phyloP scores from a whole-genome alignment of 2,329 filamentous ascomycete genomes.

The Teratosphaeria pseudoeucalypti region DNA sequence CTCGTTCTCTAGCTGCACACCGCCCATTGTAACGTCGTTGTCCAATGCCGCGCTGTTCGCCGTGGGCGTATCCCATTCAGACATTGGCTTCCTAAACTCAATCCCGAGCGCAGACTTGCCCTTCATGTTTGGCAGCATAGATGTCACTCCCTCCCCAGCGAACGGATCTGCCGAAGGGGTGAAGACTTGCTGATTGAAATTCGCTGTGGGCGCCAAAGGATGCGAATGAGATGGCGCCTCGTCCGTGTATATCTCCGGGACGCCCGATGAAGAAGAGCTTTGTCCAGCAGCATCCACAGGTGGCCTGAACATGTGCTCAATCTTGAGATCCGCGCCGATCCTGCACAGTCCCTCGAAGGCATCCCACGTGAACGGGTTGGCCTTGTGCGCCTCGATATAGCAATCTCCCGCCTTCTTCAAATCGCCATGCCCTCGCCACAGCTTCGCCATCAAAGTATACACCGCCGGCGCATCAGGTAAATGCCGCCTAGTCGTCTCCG shows the following conservation, averaged over 20 bases:
- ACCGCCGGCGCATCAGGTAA: slow-evolving; percentile 75
- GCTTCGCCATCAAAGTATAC: slow-evolving; percentile 74
- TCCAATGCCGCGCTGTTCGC: slow-evolving; percentile 27
- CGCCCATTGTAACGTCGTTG: slow-evolving; percentile 33
- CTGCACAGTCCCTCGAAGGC: slow-evolving; percentile 84
- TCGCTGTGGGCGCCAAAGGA: slow-evolving; percentile 15
- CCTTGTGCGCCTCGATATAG: slow-evolving; percentile 79
- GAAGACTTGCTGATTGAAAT: slow-evolving; percentile 15
- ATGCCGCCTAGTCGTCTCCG: slow-evolving; percentile 61
- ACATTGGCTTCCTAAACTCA: slow-evolving; percentile 8
- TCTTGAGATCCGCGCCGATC: slow-evolving; percentile 64
- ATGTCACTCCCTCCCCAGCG: slow-evolving; percentile 28
- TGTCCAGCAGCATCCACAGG: slow-evolving; percentile 48
- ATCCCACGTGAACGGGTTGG: slow-evolving; percentile 97
- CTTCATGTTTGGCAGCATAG: slow-evolving; percentile 33
- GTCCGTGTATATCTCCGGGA: slow-evolving; percentile 22
- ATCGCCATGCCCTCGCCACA: slow-evolving; percentile 71
- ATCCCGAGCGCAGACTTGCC: slow-evolving; percentile 28
- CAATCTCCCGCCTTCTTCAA: slow-evolving; percentile 73
- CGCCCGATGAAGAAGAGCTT: not conserved
- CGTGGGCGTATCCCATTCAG: slow-evolving; percentile 38
- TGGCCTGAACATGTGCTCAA: slow-evolving; percentile 77
- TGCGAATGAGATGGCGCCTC: slow-evolving; percentile 13
- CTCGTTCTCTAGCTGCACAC: slow-evolving; percentile 12
- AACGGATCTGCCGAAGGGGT: slow-evolving; percentile 31